These are phyloP conservation scores for Kokia cookei DNA, from an alignment of 441 rosid genomes.

Conservation along the genomic window DNA sequence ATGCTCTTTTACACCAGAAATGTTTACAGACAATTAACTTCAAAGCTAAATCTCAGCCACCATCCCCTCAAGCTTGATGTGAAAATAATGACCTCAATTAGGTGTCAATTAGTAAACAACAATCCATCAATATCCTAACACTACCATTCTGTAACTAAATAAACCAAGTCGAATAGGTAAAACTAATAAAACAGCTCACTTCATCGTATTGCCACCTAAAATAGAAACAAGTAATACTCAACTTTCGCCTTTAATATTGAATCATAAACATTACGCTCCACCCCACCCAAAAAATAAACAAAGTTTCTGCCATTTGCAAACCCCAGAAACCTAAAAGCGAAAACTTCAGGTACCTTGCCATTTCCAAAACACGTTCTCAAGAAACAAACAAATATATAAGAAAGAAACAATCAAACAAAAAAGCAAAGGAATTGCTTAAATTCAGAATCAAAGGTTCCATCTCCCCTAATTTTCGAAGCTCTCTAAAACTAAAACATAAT, in stretches of 20 bases:
- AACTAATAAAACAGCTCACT: background rate
- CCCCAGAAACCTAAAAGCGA: background rate
- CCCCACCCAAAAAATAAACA: background rate
- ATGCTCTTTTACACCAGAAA: background rate
- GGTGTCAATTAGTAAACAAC: background rate
- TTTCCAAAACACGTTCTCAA: background rate
- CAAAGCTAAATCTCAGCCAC: background rate
- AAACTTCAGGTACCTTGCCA: background rate
- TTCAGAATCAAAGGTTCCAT: slow-evolving; percentile 2
- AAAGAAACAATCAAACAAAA: background rate
- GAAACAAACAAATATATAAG: background rate
- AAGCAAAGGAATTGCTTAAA: background rate
- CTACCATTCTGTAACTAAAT: background rate
- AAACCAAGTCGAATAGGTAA: background rate
- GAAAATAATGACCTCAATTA: background rate
- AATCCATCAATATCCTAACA: background rate
- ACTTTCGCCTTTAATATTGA: background rate
- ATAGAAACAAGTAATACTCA: background rate
- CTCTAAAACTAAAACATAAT: background rate
- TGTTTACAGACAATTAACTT: background rate
- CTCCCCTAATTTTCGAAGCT: background rate
- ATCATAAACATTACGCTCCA: background rate
- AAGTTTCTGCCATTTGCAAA: background rate
- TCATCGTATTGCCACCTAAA: background rate
- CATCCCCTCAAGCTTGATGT: background rate